Evolutionary conservation across 2,329 filamentous ascomycete genomes (phyloP), one percentile per base, ranked within the genome.

Genomic region (Ceratocystis variospora): DNA sequence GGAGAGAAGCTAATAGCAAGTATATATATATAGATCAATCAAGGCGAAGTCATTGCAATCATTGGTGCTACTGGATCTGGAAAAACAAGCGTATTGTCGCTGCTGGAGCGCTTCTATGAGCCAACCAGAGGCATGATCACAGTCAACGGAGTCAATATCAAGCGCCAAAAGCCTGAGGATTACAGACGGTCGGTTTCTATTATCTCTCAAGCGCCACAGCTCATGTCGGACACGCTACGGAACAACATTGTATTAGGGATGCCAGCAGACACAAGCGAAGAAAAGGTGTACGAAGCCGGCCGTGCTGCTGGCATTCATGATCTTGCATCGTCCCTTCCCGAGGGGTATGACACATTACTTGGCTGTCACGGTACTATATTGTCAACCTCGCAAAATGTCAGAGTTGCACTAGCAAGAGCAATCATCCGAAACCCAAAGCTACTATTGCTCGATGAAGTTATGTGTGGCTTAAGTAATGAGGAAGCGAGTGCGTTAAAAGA

Each of bases 251-350:
- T 86, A 1, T 78, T 89, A 37, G 64, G 67, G 28, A 53, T 44
- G 7, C 44, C 37, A 25, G 5, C 25, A 7, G 64, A 44, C 7
- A 41, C 55, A 5, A 55, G 31, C 45, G 55, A 62, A 5, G 37
- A 45, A 45, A 41, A 53, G 3, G 41, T 70, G 28, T 62, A 66
- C 41, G 41, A 50, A 10, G 66, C 66, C 6, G 64, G 86, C 0
- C 77, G 77, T 1, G 77, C 80, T 46, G 83, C 84, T 0, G 85
- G 87, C 0, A 86, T 96, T 66, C 83, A 92, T 71, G 85, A 89
- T 0, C 96, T 95, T 74, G 84, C 96, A 69, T 72, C 76, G 17
- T 87, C 85, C 1, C 80, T 97, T 0, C 84, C 89, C 0, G 70
- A 74, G 12, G 76, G 76, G 1, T 78, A 79, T 70, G 77, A 81